A percentile compares a stretch with the other conserved stretches of the same genome.
Conservation (phyloP, 2,329 filamentous ascomycete species). For the Arthrobotrys pseudoclavata region DNA sequence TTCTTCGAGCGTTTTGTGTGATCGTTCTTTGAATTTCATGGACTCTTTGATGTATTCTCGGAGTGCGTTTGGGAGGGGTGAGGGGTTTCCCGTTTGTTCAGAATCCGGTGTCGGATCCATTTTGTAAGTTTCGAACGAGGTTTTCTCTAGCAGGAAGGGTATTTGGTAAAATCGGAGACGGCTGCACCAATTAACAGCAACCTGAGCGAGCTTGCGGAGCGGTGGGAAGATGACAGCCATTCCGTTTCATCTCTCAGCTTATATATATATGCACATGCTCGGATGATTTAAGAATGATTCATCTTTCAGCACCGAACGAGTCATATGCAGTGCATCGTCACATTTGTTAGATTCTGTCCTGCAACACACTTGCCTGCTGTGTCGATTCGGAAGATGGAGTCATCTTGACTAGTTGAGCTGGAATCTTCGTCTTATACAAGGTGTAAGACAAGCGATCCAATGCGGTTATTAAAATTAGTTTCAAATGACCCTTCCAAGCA, state of each 20-base stretch:
- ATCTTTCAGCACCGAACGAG: slow-evolving; percentile 2
- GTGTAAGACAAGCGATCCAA: background rate
- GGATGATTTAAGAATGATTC: slow-evolving; percentile 13
- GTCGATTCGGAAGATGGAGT: background rate
- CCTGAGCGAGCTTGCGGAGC: background rate
- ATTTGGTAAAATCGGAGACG: background rate
- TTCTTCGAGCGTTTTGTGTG: slow-evolving; percentile 26
- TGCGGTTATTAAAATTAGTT: background rate
- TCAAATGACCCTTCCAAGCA: too few relatives aligned
- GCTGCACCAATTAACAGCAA: background rate
- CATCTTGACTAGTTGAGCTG: background rate
- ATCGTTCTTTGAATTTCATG: slow-evolving; percentile 52
- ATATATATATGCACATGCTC: background rate
- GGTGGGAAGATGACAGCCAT: background rate
- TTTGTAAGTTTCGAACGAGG: slow-evolving; percentile 10
- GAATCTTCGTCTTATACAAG: background rate
- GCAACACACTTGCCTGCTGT: background rate
- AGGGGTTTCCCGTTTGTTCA: background rate
- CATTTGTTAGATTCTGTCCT: background rate
- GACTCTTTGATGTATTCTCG: slow-evolving; percentile 12
- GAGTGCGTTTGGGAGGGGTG: slow-evolving; percentile 13
- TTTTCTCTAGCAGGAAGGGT: background rate
- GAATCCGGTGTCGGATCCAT: background rate
- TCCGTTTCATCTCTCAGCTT: background rate
- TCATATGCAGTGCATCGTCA: background rate